Evolutionary conservation across 2,329 filamentous ascomycete species (phyloP).

Genomic region (Akanthomyces muscarius): DNA sequence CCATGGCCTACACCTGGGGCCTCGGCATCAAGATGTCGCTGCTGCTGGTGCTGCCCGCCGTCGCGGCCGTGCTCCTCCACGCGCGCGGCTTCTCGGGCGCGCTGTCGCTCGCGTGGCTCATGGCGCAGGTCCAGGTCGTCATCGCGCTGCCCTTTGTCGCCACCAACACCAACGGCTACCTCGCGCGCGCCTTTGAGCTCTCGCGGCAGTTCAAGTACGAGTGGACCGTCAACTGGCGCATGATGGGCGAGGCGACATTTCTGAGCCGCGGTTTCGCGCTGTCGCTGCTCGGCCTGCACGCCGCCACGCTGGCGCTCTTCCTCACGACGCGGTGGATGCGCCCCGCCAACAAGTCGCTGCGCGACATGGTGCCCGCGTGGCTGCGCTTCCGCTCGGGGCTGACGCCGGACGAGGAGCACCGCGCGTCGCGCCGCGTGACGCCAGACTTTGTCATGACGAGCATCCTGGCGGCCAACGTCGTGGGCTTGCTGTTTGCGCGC

Average conservation of each 20-base stretch:
- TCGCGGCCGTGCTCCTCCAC: conserved; percentile 72
- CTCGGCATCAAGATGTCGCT: conserved; percentile 95
- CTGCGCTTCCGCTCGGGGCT: conserved; percentile 43
- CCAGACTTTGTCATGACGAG: conserved; percentile 72
- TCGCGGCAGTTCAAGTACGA: conserved; percentile 89
- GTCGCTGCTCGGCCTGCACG: conserved; percentile 62
- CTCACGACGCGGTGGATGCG: conserved; percentile 66
- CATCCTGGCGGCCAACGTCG: conserved; percentile 69
- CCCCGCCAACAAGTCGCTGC: conserved; percentile 57
- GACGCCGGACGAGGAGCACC: conserved; percentile 48
- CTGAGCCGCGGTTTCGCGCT: conserved; percentile 65
- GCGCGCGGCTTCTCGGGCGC: conserved; percentile 63
- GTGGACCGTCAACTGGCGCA: conserved; percentile 99
- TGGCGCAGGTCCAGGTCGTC: conserved; percentile 72
- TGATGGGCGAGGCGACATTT: conserved; percentile 80
- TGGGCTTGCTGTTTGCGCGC: conserved; percentile 81
- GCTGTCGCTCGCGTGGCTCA: conserved; percentile 65
- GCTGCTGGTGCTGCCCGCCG: conserved; percentile 74
- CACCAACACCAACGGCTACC: conserved; percentile 64
- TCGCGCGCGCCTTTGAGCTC: conserved; percentile 83
- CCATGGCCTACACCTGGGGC: conserved; percentile 69
- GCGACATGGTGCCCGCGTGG: conserved; percentile 47
- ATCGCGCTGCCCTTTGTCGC: conserved; percentile 65
- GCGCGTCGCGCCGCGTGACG: conserved; percentile 56
- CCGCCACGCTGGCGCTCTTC: conserved; percentile 62